These are phyloP conservation scores for Isochrysis galbana DNA, from an alignment of 78 protist genomes.

Conservation along the genomic window DNA sequence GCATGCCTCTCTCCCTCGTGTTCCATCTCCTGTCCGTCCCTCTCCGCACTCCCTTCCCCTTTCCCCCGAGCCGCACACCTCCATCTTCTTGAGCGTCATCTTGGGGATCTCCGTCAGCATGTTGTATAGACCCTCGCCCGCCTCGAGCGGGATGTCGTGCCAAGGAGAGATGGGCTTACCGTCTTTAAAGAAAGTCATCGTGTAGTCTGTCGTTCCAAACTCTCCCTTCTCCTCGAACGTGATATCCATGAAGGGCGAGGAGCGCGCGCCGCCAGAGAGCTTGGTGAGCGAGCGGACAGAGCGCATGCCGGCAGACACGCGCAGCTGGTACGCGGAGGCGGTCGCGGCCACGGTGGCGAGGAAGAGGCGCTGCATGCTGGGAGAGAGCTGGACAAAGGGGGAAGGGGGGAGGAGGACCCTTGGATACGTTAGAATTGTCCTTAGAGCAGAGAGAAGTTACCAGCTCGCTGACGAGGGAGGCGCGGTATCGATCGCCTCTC, in stretches of 20 bases:
- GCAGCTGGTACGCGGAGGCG: neutral
- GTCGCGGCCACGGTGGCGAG: no score
- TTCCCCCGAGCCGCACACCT: no score
- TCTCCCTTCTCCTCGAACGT: neutral
- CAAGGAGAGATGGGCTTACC: slow-evolving; percentile 18
- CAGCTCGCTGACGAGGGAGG: no score
- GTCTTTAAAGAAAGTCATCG: neutral
- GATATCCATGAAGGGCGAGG: neutral
- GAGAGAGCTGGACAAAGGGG: neutral
- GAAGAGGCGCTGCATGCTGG: neutral
- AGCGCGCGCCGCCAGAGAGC: neutral
- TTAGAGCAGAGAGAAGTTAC: no score
- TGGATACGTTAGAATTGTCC: no score
- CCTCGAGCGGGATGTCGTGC: slow-evolving; percentile 42
- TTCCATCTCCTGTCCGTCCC: no score
- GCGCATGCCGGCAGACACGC: neutral
- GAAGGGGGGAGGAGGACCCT: neutral
- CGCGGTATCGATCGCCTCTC: no score
- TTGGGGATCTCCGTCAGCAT: slow-evolving; percentile 48
- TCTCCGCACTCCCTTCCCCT: no score
- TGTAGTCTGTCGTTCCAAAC: slow-evolving; percentile 37
- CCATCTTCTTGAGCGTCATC: slow-evolving; percentile 34
- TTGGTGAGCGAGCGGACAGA: neutral
- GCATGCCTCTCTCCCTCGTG: no score
- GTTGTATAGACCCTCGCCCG: slow-evolving; percentile 40